Base-by-base conservation (phyloP, 2,329 filamentous ascomycete species). In the Stachybotrys chartarum region DNA sequence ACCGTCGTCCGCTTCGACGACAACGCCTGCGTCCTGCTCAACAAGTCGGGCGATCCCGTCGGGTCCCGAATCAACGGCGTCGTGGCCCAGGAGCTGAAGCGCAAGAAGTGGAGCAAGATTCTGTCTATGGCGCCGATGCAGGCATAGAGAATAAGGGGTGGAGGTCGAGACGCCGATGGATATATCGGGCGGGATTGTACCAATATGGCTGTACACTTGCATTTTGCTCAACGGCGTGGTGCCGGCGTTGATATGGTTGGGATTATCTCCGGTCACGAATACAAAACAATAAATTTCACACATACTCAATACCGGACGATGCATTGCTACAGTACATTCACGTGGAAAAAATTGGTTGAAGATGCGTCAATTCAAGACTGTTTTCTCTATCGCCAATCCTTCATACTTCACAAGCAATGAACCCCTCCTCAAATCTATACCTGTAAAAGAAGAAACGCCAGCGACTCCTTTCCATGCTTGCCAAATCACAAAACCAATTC, bases 31-130 rank as follows among this genome's bases (percentile, higher is more conserved):
- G 94, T 99, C 50, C 78, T 99, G 63, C 88, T 99, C 72, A 97
- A 95, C 77, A 99, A 97, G 82, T 82, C 90, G 10, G 95, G 94
- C 48, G 94, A 99, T 71, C 94, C 94, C 30, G 90, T 99, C 63
- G 94, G 94, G 53, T 91, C 89, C 16, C 87, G 94, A 70, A 83
- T 97, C 78, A 96, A 91, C 73, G 91, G 92, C 61, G 84, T 97
- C 49, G 94, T 99, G 49, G 94, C 91, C 57, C 82, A 86, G 32
- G 94, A 99, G 78, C 75, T 99, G 72, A 86, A 90, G 70, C 84
- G 90, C 70, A 94, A 90, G 80, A 88, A 96, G 76, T 99, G 94
- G 94, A 96, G 91, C 66, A 99, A 97, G 83, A 97, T 99, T 66
- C 75, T 99, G 69, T 96, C 90, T 64, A 83, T 99, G 81, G 94